Percentiles rank a stretch among this genome's conserved stretches.
phyloP scores from a whole-genome alignment of 1,284 basidiomycete genomes.

The Rhodotorula sp. region DNA sequence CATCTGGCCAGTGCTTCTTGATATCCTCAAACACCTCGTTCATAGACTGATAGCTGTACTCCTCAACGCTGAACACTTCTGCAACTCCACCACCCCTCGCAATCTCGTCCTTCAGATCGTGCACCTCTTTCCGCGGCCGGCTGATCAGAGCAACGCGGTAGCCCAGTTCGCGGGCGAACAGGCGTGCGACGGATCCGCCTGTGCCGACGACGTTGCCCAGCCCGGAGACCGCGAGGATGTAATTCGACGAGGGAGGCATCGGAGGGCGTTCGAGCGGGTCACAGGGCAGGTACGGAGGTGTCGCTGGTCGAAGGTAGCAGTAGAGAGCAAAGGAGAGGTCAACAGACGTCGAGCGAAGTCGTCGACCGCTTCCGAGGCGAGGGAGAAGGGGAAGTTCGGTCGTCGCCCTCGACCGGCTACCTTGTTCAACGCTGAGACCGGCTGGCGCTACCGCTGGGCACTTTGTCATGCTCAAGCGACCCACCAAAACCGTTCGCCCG shows the following conservation, averaged over 20 bases:
- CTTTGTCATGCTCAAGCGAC: too few relatives aligned
- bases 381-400: too few relatives aligned
- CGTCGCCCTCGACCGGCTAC: too few relatives aligned
- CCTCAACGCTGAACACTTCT: conserved; percentile 23
- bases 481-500: too few relatives aligned
- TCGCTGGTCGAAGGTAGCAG: too few relatives aligned
- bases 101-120: conserved; percentile 25
- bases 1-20: conserved; percentile 18
- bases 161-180: conserved; percentile 15
- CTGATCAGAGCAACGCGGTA: conserved; percentile 31
- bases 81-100: neutral
- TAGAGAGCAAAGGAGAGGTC: too few relatives aligned
- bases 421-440: too few relatives aligned
- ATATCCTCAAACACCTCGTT: conserved; percentile 13
- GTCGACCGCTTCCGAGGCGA: neutral
- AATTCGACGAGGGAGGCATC: neutral
- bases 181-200: conserved; percentile 17
- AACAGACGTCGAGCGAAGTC: neutral
- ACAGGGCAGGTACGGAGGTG: too few relatives aligned
- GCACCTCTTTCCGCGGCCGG: conserved; percentile 25
- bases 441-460: too few relatives aligned
- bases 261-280: neutral
- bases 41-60: conserved; percentile 22
- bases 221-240: conserved; percentile 28
- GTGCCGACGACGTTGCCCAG: conserved; percentile 32